These are phyloP conservation scores for Falciphora oryzae DNA, from an alignment of 2,329 filamentous ascomycete species.

Conservation along the genomic window DNA sequence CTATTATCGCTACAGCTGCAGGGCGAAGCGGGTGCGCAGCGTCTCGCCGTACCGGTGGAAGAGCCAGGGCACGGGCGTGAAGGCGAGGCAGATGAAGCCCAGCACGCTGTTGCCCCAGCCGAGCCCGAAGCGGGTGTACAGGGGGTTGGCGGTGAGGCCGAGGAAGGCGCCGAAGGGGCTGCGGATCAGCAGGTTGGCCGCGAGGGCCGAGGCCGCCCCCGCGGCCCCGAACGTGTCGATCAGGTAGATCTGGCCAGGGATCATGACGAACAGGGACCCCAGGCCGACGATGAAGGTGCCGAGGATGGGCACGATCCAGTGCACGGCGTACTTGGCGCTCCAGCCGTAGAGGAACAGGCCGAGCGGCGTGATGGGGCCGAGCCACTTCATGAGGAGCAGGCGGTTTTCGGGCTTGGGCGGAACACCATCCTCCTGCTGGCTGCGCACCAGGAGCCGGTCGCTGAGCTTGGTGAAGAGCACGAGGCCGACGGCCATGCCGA, in stretches of 20 bases:
- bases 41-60: constrained; percentile 47
- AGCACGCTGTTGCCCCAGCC: constrained; percentile 56
- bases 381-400: not conserved
- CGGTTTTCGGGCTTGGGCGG: not conserved
- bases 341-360: constrained; percentile 36
- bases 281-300: constrained; percentile 26
- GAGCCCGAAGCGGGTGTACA: constrained; percentile 47
- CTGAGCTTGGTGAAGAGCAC: constrained; percentile 16
- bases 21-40: constrained; percentile 11
- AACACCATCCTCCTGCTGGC: not conserved
- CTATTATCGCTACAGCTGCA: not conserved
- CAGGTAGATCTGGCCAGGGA: constrained; percentile 35
- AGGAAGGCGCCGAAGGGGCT: constrained; percentile 46
- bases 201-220: constrained; percentile 51
- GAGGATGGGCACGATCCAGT: constrained; percentile 30
- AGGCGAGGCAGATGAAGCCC: constrained; percentile 35
- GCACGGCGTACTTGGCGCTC: constrained; percentile 25
- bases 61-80: constrained; percentile 35
- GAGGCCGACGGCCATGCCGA: constrained; percentile 36
- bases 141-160: constrained; percentile 42
- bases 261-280: constrained; percentile 12
- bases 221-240: constrained; percentile 47
- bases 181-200: constrained; percentile 50
- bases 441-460: constrained; percentile 2
- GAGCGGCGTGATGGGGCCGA: constrained; percentile 24